Percentiles rank a stretch among this genome's conserved stretches.
Conservation (phyloP, 1,284 basidiomycete genomes). For the Mycena sp. region DNA sequence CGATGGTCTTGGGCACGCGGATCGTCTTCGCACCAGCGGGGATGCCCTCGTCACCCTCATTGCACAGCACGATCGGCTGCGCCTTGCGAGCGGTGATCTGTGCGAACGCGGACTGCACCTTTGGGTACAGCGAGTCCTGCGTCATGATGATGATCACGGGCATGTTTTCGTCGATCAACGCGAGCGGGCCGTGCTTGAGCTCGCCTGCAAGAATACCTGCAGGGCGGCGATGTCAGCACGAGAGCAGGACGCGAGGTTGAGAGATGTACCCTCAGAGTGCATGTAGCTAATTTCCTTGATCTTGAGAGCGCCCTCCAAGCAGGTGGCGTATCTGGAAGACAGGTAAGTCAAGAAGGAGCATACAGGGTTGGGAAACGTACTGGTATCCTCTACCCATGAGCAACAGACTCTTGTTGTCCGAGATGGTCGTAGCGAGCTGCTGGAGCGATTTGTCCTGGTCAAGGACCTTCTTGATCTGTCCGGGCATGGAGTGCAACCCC, state of each 20-base stretch:
- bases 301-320: conserved; percentile 98
- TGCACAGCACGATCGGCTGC: conserved; percentile 95
- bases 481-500: conserved; percentile 90
- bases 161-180: conserved; percentile 98
- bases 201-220: conserved; percentile 96
- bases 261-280: conserved; percentile 81
- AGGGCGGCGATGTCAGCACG: conserved; percentile 66
- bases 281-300: conserved; percentile 99
- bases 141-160: conserved; percentile 99
- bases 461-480: conserved; percentile 91
- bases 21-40: conserved; percentile 84
- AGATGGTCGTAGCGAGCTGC: conserved; percentile 84
- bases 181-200: conserved; percentile 98
- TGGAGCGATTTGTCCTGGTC: conserved; percentile 85
- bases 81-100: conserved; percentile 99
- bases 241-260: background rate
- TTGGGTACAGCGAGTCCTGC: conserved; percentile 97
- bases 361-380: conserved; percentile 53
- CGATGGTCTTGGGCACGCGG: conserved; percentile 93
- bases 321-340: conserved; percentile 82
- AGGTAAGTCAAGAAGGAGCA: background rate
- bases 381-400: conserved; percentile 99
- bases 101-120: conserved; percentile 95
- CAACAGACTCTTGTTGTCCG: conserved; percentile 88
- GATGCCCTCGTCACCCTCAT: conserved; percentile 91